A percentile compares a stretch with the other conserved stretches of the same genome.
Evolutionary conservation across 1,139 yeast species (phyloP).

Genomic region (Pichia sp.): DNA sequence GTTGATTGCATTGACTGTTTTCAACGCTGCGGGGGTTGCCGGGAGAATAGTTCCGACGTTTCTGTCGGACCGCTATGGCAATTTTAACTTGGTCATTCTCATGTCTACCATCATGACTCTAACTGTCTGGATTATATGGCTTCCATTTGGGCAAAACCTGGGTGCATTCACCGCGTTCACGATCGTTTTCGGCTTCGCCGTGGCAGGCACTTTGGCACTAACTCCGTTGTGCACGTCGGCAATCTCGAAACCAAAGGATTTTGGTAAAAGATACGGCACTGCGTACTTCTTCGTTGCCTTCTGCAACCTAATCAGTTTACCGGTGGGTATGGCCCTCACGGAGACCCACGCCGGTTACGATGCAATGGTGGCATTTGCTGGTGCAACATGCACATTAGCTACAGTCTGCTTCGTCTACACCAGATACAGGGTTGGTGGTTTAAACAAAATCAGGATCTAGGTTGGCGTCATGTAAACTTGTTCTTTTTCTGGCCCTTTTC

Average conservation of each 20-base stretch:
- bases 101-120: constrained; percentile 42
- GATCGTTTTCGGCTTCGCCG: constrained; percentile 48
- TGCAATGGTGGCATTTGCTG: constrained; percentile 38
- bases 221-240: constrained; percentile 51
- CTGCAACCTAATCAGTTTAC: constrained; percentile 45
- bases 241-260: constrained; percentile 44
- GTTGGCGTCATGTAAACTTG: too few species aligned
- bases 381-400: constrained; percentile 34
- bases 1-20: constrained; percentile 48
- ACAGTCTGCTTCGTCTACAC: constrained; percentile 27
- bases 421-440: constrained; percentile 25
- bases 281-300: constrained; percentile 43
- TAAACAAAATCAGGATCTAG: constrained; percentile 4
- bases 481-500: too few species aligned
- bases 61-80: constrained; percentile 52
- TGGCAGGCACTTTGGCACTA: constrained; percentile 45
- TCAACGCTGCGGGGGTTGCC: constrained; percentile 55
- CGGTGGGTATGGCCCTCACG: constrained; percentile 46
- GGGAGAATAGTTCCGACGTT: constrained; percentile 57
- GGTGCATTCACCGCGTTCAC: constrained; percentile 45
- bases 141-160: constrained; percentile 45
- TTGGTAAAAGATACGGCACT: constrained; percentile 48
- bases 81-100: constrained; percentile 48
- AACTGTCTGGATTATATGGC: constrained; percentile 43
- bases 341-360: constrained; percentile 33